phyloP scores from a whole-genome alignment of 2,329 filamentous ascomycete species.

The Clathrospora elynae region DNA sequence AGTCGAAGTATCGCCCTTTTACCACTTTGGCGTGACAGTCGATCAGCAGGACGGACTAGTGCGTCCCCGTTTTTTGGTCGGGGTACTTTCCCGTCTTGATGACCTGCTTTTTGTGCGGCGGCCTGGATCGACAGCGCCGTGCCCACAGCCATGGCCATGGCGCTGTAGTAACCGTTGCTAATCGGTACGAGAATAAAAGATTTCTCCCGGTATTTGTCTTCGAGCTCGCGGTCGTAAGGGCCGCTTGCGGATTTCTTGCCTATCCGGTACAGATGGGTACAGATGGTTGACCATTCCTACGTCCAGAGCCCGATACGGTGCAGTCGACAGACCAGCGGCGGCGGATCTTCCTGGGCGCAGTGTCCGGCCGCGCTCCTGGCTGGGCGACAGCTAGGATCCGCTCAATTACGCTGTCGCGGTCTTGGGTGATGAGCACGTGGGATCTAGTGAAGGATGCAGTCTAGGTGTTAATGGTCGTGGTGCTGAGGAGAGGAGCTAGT shows the following conservation, averaged over 20 bases:
- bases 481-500: neutral
- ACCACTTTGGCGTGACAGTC: constrained; percentile 2
- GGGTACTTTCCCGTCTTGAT: neutral
- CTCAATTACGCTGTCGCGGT: neutral
- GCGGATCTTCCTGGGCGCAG: too few relatives aligned
- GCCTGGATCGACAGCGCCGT: too few relatives aligned
- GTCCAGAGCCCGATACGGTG: too few relatives aligned
- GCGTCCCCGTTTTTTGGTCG: neutral
- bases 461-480: neutral
- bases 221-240: neutral
- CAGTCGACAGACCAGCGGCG: neutral
- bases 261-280: too few relatives aligned
- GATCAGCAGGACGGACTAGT: constrained; percentile 4
- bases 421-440: neutral
- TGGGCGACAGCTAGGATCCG: too few relatives aligned
- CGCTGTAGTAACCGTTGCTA: constrained; percentile 1
- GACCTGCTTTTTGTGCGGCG: neutral
- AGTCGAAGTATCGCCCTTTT: constrained; percentile 2
- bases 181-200: constrained; percentile 3
- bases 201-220: neutral
- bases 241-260: too few relatives aligned
- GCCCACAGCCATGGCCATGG: too few relatives aligned
- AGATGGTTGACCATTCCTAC: too few relatives aligned
- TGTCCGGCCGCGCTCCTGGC: too few relatives aligned
- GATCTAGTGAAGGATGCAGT: neutral